A percentile compares a stretch with the other conserved stretches of the same genome.
Evolutionary conservation across 192 early-diverging fungal genomes (phyloP).

Genomic region (Coemansia javaensis): DNA sequence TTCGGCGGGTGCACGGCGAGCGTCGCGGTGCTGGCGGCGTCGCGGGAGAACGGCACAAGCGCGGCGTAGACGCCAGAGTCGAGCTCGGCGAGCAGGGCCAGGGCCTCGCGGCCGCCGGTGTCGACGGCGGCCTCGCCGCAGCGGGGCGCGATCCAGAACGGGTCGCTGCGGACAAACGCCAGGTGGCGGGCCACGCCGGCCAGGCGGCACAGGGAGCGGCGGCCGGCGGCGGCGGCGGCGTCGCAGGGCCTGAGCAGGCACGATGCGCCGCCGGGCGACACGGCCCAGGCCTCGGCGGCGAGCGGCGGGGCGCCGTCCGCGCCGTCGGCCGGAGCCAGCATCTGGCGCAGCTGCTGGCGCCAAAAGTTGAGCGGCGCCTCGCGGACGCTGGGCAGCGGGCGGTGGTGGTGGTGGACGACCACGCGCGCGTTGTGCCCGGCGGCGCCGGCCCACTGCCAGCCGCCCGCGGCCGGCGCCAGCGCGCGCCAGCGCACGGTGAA

Average conservation of each 20-base stretch:
- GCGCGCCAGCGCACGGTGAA: slow-evolving; percentile 40
- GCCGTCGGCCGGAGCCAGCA: not conserved
- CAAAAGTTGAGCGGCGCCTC: slow-evolving; percentile 11
- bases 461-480: not conserved
- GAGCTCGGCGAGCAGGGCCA: slow-evolving; percentile 16
- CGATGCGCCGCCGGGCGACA: slow-evolving; percentile 16
- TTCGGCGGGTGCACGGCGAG: slow-evolving; percentile 1
- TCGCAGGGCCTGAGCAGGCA: slow-evolving; percentile 13
- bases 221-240: not conserved
- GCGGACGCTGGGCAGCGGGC: not conserved
- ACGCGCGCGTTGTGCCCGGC: slow-evolving; percentile 31
- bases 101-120: slow-evolving; percentile 8
- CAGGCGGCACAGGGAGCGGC: slow-evolving; percentile 12
- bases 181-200: slow-evolving; percentile 12
- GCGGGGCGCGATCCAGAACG: slow-evolving; percentile 30
- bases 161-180: slow-evolving; percentile 32
- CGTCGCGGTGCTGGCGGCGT: not conserved
- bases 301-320: not conserved
- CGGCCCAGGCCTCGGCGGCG: slow-evolving; percentile 29
- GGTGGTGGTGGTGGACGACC: slow-evolving; percentile 8
- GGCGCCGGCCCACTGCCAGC: slow-evolving; percentile 26
- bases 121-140: not conserved
- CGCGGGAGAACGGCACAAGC: slow-evolving; percentile 18
- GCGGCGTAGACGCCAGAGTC: slow-evolving; percentile 14
- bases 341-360: slow-evolving; percentile 20